Base-by-base conservation (phyloP, 2,329 filamentous ascomycete species). In the Apiospora saccharicola region DNA sequence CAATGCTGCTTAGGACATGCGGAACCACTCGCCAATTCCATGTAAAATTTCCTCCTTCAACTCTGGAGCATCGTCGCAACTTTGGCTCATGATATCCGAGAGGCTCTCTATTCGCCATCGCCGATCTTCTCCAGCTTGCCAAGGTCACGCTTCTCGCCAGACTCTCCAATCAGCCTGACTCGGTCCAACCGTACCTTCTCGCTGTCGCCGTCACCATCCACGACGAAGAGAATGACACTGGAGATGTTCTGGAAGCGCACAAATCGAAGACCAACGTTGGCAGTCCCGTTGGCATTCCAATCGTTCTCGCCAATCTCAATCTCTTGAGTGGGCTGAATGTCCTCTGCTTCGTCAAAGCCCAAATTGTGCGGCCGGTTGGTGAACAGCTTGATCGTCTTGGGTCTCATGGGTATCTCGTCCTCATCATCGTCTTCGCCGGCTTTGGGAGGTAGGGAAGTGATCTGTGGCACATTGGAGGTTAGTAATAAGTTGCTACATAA, bases 201-300 rank as follows among this genome's bases (percentile, higher is more conserved):
- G 61, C 92, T 90, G 70, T 94, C 92, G 24, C 91, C 92, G 71
- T 96, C 93, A 2, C 95, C 95, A 80, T 97, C 92, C 71, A 93
- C 93, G 46, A 99, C 91, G 81, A 98, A 99, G 14, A 99, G 78
- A 24, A 97, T 92, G 77, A 99, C 80, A 74, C 92, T 96, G 73
- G 91, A 93, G 71, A 98, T 93, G 80, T 95, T 97, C 85, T 98
- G 96, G 86, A 98, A 99, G 85, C 98, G 98, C 83, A 99, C 96
- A 79, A 96, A 98, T 19, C 95, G 93, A 78, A 98, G 85, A 64
- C 88, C 84, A 71, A 96, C 84, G 77, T 87, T 93, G 19, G 90
- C 92, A 12, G 94, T 96, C 70, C 91, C 92, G 19, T 93, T 90
- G 64, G 88, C 86, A 81, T 95, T 93, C 96, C 96, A 99, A 79